Evolutionary conservation across 208 protist genomes (phyloP).

Genomic region (Trypanosoma caninum): DNA sequence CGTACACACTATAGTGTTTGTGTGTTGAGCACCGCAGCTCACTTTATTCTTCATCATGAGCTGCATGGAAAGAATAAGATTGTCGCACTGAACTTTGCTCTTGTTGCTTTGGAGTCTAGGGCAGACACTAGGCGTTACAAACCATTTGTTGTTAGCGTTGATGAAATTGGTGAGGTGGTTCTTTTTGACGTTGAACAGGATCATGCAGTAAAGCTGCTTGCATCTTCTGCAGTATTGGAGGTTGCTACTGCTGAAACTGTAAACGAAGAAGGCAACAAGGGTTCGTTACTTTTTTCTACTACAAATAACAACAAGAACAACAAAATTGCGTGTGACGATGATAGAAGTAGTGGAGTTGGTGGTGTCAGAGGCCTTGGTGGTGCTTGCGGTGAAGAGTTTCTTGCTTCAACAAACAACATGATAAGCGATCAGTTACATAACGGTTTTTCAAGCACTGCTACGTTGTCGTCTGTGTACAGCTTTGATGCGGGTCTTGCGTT

Average conservation of each 20-base stretch:
- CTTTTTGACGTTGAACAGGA: constrained; percentile 60
- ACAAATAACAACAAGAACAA: neutral
- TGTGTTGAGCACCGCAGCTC: constrained; percentile 51
- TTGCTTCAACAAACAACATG: neutral
- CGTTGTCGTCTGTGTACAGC: constrained; percentile 29
- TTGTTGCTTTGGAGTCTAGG: constrained; percentile 34
- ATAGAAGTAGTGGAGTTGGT: neutral
- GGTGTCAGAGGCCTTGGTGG: neutral
- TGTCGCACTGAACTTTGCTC: constrained; percentile 40
- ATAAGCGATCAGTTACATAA: too few species aligned
- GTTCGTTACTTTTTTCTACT: neutral
- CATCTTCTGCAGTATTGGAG: neutral
- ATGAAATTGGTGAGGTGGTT: constrained; percentile 60
- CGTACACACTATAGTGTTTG: constrained; percentile 52
- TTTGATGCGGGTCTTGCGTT: constrained; percentile 46
- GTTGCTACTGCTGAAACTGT: neutral
- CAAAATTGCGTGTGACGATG: neutral
- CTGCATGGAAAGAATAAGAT: constrained; percentile 45
- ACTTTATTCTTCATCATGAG: constrained; percentile 64
- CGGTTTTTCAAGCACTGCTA: too few species aligned
- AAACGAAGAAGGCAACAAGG: neutral
- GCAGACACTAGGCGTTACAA: constrained; percentile 13
- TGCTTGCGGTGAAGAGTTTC: neutral
- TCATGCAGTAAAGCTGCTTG: constrained; percentile 20
- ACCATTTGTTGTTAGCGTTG: constrained; percentile 58